These are phyloP conservation scores for Aspergillus neotritici DNA, from an alignment of 2,329 filamentous ascomycete genomes.

Conservation along the genomic window DNA sequence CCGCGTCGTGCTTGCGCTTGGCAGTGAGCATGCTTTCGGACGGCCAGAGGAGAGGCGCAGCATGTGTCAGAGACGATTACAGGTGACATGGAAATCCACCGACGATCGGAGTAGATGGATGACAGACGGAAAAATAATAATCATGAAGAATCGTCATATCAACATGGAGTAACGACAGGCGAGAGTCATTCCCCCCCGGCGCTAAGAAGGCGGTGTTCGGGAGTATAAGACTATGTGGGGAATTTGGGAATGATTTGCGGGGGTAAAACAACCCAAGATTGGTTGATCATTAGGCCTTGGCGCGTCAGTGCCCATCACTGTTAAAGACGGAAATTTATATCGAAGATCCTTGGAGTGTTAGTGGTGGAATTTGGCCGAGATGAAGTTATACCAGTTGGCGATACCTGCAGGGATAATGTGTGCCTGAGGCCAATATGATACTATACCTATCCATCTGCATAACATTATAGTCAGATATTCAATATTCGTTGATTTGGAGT, in stretches of 20 bases:
- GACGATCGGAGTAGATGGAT: constrained; percentile 1
- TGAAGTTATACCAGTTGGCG: no score
- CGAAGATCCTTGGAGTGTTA: no score
- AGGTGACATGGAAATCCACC: constrained; percentile 2
- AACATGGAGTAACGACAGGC: neutral
- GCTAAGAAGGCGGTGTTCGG: constrained; percentile 24
- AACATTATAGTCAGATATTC: no score
- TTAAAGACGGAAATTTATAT: no score
- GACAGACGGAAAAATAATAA: neutral
- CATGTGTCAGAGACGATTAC: constrained; percentile 11
- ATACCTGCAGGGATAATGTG: no score
- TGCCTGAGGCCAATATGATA: no score
- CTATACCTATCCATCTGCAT: no score
- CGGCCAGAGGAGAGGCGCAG: neutral
- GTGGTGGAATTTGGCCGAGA: no score
- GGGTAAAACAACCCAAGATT: no score
- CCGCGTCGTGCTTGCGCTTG: constrained; percentile 26
- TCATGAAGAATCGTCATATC: neutral
- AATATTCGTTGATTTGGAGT: no score
- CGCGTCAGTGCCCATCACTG: no score
- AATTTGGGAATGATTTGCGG: constrained; percentile 2
- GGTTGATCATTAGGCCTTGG: no score
- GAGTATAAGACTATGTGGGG: constrained; percentile 13
- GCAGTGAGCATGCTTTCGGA: constrained; percentile 17
- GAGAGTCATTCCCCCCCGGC: constrained; percentile 8